These are phyloP conservation scores for Magnaporthales sp. DNA, from an alignment of 2,329 filamentous ascomycete species.

Conservation along the genomic window DNA sequence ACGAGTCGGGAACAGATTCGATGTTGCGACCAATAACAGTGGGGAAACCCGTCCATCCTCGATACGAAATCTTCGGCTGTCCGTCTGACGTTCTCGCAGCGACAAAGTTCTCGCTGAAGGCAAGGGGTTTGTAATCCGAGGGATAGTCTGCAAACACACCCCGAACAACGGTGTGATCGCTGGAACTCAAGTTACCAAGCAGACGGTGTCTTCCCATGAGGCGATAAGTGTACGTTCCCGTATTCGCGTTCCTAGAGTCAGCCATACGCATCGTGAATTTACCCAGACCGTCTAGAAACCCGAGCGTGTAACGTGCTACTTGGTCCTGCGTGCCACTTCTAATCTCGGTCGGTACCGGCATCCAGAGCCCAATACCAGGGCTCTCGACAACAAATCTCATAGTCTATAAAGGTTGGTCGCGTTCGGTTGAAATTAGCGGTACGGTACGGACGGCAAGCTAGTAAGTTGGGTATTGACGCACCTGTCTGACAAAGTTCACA, in stretches of 20 bases:
- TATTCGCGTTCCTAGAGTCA: too few species aligned
- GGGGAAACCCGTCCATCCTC: background rate
- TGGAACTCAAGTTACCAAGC: background rate
- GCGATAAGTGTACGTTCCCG: background rate
- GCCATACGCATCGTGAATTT: background rate
- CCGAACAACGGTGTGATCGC: background rate
- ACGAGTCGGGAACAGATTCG: background rate
- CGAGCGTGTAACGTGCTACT: background rate
- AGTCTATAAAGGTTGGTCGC: background rate
- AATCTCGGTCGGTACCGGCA: background rate
- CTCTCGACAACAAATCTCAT: background rate
- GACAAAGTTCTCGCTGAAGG: background rate
- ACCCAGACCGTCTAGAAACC: background rate
- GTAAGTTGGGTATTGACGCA: background rate
- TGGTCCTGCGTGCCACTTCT: background rate
- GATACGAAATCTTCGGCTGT: too few species aligned
- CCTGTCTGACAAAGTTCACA: background rate
- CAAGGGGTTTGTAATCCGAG: background rate
- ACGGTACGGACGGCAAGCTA: background rate
- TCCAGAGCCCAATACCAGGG: background rate
- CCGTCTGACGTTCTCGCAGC: too few species aligned
- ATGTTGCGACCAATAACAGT: background rate
- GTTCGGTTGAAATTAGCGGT: background rate
- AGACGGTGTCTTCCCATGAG: background rate
- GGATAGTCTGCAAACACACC: background rate